phyloP scores from a whole-genome alignment of 768 basidiomycete species.

The Suillus variegatus region DNA sequence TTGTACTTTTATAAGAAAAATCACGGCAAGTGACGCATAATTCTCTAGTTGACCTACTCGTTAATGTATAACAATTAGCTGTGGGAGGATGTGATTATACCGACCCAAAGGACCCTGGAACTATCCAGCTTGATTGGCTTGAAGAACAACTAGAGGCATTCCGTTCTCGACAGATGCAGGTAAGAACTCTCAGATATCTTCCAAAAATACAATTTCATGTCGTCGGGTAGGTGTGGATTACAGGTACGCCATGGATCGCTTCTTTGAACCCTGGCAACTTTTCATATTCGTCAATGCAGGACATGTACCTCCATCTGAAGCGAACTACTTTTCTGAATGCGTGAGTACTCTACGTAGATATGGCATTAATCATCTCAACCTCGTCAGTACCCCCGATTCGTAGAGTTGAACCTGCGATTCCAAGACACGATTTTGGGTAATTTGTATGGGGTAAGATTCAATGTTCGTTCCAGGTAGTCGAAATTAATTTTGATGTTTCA shows the following conservation, averaged over 20 bases:
- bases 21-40: constrained; percentile 52
- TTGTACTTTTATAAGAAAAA: constrained; percentile 91
- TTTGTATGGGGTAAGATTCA: constrained; percentile 68
- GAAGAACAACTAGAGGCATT: constrained; percentile 77
- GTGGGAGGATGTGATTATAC: constrained; percentile 71
- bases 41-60: not conserved
- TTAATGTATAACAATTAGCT: constrained; percentile 41
- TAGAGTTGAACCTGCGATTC: constrained; percentile 71
- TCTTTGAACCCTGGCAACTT: not conserved
- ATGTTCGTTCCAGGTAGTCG: constrained; percentile 27
- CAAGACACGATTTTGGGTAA: constrained; percentile 90
- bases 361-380: not conserved
- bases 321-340: constrained; percentile 84
- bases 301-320: constrained; percentile 83
- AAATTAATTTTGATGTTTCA: constrained; percentile 23
- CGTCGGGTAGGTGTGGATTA: constrained; percentile 44
- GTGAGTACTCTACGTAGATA: constrained; percentile 44
- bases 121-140: constrained; percentile 86
- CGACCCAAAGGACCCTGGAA: constrained; percentile 76
- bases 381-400: constrained; percentile 60
- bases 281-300: constrained; percentile 39
- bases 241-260: constrained; percentile 30
- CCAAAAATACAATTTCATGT: not conserved
- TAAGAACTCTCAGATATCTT: constrained; percentile 30
- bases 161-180: constrained; percentile 71